phyloP scores from a whole-genome alignment of 352 stramenopile genomes.

The Globisporangium irregulare region DNA sequence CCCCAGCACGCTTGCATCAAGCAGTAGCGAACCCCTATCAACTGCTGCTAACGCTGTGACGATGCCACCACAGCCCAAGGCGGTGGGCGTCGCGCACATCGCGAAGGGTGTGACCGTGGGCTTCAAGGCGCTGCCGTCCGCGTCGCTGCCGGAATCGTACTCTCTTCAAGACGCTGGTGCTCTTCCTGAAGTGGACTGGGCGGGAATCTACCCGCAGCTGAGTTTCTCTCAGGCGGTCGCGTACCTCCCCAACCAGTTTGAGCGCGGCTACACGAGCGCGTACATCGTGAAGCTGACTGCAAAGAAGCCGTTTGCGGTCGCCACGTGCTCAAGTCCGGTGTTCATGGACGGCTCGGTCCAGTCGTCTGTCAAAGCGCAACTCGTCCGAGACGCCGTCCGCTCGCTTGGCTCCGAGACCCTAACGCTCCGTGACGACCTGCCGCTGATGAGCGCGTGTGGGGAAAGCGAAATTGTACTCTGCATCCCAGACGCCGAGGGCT shows the following conservation, averaged over 20 bases:
- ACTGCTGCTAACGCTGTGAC: neutral
- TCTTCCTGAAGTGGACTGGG: slow-evolving; percentile 16
- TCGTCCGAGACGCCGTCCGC: slow-evolving; percentile 5
- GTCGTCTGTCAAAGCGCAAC: slow-evolving; percentile 13
- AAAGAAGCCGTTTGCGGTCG: slow-evolving; percentile 6
- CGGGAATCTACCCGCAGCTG: slow-evolving; percentile 27
- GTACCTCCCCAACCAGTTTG: slow-evolving; percentile 30
- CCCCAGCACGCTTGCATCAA: neutral
- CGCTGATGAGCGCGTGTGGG: slow-evolving; percentile 16
- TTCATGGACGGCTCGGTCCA: slow-evolving; percentile 14
- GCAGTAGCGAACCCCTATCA: neutral
- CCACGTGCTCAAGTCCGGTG: slow-evolving; percentile 2
- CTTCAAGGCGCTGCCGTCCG: slow-evolving; percentile 16
- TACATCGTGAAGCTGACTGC: slow-evolving; percentile 16
- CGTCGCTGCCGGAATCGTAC: slow-evolving; percentile 1
- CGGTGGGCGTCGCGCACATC: neutral
- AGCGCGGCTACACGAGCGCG: slow-evolving; percentile 14
- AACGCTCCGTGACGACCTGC: neutral
- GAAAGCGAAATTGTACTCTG: slow-evolving; percentile 15
- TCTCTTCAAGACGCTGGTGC: neutral
- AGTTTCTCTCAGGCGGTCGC: slow-evolving; percentile 22
- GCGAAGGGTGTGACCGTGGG: slow-evolving; percentile 3
- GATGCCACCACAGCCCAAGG: neutral
- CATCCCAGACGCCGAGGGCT: slow-evolving; percentile 18
- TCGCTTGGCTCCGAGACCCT: neutral